These are phyloP conservation scores for Aspergillus pseudoterreus DNA, from an alignment of 2,329 filamentous ascomycete species.

Conservation along the genomic window DNA sequence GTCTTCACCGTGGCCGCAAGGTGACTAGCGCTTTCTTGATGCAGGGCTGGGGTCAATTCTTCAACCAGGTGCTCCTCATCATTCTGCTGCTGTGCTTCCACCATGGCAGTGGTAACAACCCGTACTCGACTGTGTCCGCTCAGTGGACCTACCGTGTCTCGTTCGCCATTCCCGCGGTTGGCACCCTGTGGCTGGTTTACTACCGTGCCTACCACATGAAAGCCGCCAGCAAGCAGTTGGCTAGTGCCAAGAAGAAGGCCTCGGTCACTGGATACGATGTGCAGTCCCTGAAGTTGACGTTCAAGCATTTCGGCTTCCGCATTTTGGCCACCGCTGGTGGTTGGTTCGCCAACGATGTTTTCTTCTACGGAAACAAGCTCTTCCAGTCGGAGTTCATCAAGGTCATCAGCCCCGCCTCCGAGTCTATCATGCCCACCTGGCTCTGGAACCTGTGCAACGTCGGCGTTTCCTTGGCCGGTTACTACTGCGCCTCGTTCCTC, in stretches of 20 bases:
- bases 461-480: conserved; percentile 77
- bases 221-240: conserved; percentile 76
- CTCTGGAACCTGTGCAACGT: conserved; percentile 91
- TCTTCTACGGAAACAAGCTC: conserved; percentile 99
- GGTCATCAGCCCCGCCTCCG: conserved; percentile 66
- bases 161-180: conserved; percentile 85
- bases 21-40: conserved; percentile 95
- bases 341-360: conserved; percentile 97
- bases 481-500: conserved; percentile 83
- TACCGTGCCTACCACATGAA: conserved; percentile 96
- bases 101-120: conserved; percentile 68
- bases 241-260: conserved; percentile 76
- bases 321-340: conserved; percentile 79
- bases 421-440: conserved; percentile 81
- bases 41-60: conserved; percentile 96
- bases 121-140: conserved; percentile 71
- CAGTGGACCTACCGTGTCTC: conserved; percentile 92
- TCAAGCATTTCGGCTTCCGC: conserved; percentile 80
- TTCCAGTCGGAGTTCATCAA: conserved; percentile 89
- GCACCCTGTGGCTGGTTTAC: conserved; percentile 92
- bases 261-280: conserved; percentile 90
- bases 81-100: conserved; percentile 85
- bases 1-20: conserved; percentile 91
- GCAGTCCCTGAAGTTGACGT: conserved; percentile 73
- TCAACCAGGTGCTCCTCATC: conserved; percentile 89